A percentile compares a stretch with the other conserved stretches of the same genome.
phyloP scores from a whole-genome alignment of 768 basidiomycete genomes.

The Mycena galopus region DNA sequence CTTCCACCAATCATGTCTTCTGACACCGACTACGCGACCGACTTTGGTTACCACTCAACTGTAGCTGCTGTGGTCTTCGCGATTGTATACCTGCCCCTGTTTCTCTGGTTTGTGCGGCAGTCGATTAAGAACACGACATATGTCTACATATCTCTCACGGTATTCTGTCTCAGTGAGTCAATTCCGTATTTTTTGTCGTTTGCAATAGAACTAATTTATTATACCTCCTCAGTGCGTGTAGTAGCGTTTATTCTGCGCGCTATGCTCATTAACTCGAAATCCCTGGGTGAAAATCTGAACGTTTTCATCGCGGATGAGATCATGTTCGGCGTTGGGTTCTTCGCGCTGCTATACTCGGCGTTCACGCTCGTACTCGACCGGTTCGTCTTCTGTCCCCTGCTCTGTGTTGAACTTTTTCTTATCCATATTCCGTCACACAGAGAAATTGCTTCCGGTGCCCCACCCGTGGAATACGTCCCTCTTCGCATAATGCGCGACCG shows the following conservation, averaged over 20 bases:
- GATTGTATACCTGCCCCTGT: slow-evolving; percentile 49
- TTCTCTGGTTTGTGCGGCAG: slow-evolving; percentile 47
- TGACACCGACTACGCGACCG: slow-evolving; percentile 48
- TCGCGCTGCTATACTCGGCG: slow-evolving; percentile 56
- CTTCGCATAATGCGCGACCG: slow-evolving; percentile 47
- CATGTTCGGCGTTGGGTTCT: slow-evolving; percentile 57
- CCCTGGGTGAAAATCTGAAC: slow-evolving; percentile 46
- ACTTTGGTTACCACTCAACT: slow-evolving; percentile 50
- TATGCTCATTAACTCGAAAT: slow-evolving; percentile 45
- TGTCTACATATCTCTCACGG: slow-evolving; percentile 48
- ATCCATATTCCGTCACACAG: slow-evolving; percentile 22
- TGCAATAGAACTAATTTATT: not conserved
- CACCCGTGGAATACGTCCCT: slow-evolving; percentile 32
- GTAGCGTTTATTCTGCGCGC: slow-evolving; percentile 57
- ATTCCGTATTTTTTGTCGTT: slow-evolving; percentile 33
- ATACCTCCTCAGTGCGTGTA: slow-evolving; percentile 49
- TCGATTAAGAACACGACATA: slow-evolving; percentile 48
- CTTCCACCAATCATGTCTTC: slow-evolving; percentile 12
- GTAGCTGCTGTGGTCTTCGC: slow-evolving; percentile 53
- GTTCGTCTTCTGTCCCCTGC: slow-evolving; percentile 39
- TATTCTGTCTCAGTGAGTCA: slow-evolving; percentile 56
- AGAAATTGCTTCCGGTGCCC: slow-evolving; percentile 35
- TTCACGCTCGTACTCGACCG: slow-evolving; percentile 58
- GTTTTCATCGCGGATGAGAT: slow-evolving; percentile 54
- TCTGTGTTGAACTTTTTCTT: not conserved